phyloP scores from a whole-genome alignment of 306 rosid genomes.

The Spatholobus suberectus region DNA sequence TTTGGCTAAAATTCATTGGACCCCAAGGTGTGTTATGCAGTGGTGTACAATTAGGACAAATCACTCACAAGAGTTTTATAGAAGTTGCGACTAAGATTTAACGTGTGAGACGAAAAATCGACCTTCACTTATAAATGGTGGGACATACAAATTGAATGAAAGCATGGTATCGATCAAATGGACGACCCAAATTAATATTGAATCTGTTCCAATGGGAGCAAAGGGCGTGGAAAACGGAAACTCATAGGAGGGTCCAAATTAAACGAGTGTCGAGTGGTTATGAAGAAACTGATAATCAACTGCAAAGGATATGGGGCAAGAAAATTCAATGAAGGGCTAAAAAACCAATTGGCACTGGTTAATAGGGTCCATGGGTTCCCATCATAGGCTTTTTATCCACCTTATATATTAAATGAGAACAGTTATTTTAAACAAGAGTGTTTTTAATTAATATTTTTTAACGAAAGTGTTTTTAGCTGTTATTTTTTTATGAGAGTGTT shows the following conservation, averaged over 20 bases:
- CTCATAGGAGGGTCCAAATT: slow-evolving; percentile 1
- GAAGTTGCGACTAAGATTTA: not conserved
- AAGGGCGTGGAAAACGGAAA: slow-evolving; percentile 15
- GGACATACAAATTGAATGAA: slow-evolving; percentile 17
- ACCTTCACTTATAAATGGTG: slow-evolving; percentile 20
- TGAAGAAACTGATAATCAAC: not conserved
- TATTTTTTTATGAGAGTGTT: too few species aligned
- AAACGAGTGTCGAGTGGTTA: slow-evolving; percentile 7
- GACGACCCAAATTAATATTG: not conserved
- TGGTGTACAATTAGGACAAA: not conserved
- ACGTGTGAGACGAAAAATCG: not conserved
- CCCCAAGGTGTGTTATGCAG: not conserved
- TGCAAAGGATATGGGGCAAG: slow-evolving; percentile 1
- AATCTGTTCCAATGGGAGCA: slow-evolving; percentile 17
- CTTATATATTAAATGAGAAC: too few species aligned
- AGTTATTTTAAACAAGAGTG: too few species aligned
- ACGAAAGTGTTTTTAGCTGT: too few species aligned
- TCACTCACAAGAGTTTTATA: not conserved
- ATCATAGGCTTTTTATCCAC: too few species aligned
- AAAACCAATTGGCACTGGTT: not conserved
- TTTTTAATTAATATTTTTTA: too few species aligned
- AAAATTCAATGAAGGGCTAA: slow-evolving; percentile 20
- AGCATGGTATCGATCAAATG: not conserved
- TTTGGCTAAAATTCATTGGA: not conserved
- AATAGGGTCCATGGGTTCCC: slow-evolving; percentile 8